phyloP scores from a whole-genome alignment of 2,329 filamentous ascomycete species.

The Trichoderma endophyticum region DNA sequence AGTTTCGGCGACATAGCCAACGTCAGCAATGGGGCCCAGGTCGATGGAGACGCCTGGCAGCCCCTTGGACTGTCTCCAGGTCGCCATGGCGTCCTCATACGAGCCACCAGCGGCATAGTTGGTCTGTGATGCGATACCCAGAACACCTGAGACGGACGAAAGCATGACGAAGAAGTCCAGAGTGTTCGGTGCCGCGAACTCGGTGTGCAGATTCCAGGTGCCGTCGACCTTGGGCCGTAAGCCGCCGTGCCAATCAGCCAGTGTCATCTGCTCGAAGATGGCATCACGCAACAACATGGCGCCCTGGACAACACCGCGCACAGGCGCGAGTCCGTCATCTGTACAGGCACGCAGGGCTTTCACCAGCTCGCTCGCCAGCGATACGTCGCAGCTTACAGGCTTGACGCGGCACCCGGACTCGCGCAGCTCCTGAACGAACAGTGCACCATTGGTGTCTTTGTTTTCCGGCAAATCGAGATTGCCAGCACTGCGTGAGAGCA shows the following conservation, averaged over 20 bases:
- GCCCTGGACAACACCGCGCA: neutral
- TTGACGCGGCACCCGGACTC: neutral
- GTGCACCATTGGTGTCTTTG: neutral
- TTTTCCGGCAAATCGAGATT: neutral
- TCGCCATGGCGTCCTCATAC: constrained; percentile 14
- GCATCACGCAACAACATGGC: neutral
- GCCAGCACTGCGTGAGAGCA: neutral
- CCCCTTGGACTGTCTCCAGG: constrained; percentile 13
- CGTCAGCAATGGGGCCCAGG: neutral
- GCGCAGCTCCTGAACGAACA: neutral
- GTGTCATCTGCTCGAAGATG: neutral
- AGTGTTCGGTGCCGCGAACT: neutral
- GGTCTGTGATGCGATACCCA: neutral
- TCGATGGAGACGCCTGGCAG: neutral
- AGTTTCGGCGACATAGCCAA: neutral
- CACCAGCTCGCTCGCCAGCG: neutral
- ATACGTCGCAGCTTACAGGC: neutral
- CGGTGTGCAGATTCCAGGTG: constrained; percentile 6
- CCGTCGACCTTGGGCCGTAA: neutral
- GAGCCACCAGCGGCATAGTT: constrained; percentile 18
- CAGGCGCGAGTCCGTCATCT: neutral
- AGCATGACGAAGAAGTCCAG: constrained; percentile 18
- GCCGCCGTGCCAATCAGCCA: neutral
- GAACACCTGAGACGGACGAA: constrained; percentile 9
- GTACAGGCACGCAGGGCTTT: neutral